Evolutionary conservation across 345 rosid genomes (phyloP).

Genomic region (Isatis tinctoria): DNA sequence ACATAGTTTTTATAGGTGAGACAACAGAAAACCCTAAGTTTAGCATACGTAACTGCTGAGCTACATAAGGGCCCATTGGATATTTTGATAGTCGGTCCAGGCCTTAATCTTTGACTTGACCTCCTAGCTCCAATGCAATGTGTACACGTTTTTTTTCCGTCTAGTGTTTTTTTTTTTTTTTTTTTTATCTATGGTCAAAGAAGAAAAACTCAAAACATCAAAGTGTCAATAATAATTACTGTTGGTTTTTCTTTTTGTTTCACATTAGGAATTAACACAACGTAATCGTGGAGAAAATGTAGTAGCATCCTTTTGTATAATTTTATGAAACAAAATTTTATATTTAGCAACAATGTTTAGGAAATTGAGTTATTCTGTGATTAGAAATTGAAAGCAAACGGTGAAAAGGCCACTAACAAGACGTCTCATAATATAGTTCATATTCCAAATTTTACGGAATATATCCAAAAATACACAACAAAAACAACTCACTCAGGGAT

Average conservation of each 20-base stretch:
- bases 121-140: not conserved
- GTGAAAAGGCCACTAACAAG: no score
- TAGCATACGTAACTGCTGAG: constrained; percentile 14
- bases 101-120: constrained; percentile 24
- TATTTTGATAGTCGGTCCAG: not conserved
- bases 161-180: not conserved
- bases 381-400: no score
- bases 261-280: no score
- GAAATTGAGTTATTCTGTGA: no score
- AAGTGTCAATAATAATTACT: no score
- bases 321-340: no score
- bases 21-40: not conserved
- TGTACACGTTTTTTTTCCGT: not conserved
- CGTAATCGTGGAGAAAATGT: not conserved
- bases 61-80: constrained; percentile 26
- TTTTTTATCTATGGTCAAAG: not conserved
- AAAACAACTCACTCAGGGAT: not conserved
- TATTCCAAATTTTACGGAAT: no score
- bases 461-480: no score
- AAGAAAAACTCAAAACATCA: not conserved
- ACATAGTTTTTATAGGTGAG: not conserved
- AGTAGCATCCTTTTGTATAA: no score
- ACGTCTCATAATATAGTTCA: no score
- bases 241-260: no score
- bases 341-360: no score